Base-by-base conservation (phyloP, 257 asterid species). In the Solanum habrochaites region DNA sequence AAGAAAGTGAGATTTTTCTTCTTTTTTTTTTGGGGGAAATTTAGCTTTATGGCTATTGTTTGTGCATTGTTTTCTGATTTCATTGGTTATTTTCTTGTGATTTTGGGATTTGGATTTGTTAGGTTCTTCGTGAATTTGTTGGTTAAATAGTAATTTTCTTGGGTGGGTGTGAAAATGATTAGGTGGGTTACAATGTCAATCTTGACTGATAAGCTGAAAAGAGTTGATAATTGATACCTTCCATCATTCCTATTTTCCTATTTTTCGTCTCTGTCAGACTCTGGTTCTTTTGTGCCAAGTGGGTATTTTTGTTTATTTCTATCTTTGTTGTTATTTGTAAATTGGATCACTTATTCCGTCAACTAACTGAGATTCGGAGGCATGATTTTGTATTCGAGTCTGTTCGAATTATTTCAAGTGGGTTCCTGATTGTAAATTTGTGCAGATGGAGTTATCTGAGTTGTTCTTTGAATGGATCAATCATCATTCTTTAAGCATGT, bases 1-100 rank as follows among this genome's bases (percentile, higher is more conserved):
- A 94, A 95, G 91, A 96, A 95, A 92, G 98, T 95, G 90, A 93
- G 98, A 70, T 84, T 87, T 49, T 11, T 64, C 4, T 25, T 73
- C 3, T 7, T 12, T 35, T 18, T 21, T 45, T 35, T 35, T 20
- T 25, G 10, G 37, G 37, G 14, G 82, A 32, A 88, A 67, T 69
- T 83, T 69, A 67, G 78, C 45, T 80, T 45, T 47, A 16, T 27
- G 10, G 10, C 9, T 4, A 47, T 45, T 40, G 4, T 43, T 10
- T 3, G 27, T 43, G 47, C 32, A n/a, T 69, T 31, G 23, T 23
- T 23, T 40, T 62, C 27, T 16, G 49, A 86, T 88, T 72, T 82
- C 27, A n/a, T 6, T 83, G 86, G n/a, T 35, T 40, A 5, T 14
- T n/a, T 80, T 35, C 5, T 15, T 43, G 35, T 75, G 31, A 14